Evolutionary conservation across 345 rosid species (phyloP), one percentile per base, ranked within the genome.

Genomic region (Corchorus capsularis): DNA sequence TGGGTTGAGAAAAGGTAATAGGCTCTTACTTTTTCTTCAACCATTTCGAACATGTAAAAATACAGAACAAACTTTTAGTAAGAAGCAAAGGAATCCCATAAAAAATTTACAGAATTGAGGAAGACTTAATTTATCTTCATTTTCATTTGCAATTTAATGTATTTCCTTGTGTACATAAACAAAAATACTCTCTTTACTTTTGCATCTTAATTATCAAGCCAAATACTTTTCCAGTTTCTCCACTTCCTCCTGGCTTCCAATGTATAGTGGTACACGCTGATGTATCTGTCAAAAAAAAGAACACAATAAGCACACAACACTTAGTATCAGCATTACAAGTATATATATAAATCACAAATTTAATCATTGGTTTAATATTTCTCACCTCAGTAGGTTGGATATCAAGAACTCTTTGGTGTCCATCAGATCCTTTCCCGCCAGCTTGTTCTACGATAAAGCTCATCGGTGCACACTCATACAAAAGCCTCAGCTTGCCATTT

Each of bases 371-470:
- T 16, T 6, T 50, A 49, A 4, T 32, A 9, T 12, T 72, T 63
- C 79, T 74, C 22, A 93, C 97, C 96, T 93, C 98, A 27, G 75
- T 67, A 0, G 99, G 99, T 83, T 86, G 80, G 55, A 95, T 90
- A 67, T 95, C 99, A 41, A 95, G 88, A 37, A 95, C 70, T 85
- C 98, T 87, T 8, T 86, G 89, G 49, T 89, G 94, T 4, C 97
- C 99, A 79, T 90, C 97, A 14, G 98, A 95, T 9, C 99, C 98
- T 86, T 95, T 92, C n/a, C 98, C 99, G 15, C 98, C 99, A 11
- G 99, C 98, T 86, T 95, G 98, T 81, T 95, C 98, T 3, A 78
- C 99, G 22, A 95, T 91, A 77, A 89, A 93, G 86, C 99, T 95
- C 99, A 93, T 95, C 0, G 99, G 99, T 71, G 99, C 99, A 74